These are phyloP conservation scores for Nicotiana obtusifolia DNA, from an alignment of 257 asterid genomes.

Conservation along the genomic window DNA sequence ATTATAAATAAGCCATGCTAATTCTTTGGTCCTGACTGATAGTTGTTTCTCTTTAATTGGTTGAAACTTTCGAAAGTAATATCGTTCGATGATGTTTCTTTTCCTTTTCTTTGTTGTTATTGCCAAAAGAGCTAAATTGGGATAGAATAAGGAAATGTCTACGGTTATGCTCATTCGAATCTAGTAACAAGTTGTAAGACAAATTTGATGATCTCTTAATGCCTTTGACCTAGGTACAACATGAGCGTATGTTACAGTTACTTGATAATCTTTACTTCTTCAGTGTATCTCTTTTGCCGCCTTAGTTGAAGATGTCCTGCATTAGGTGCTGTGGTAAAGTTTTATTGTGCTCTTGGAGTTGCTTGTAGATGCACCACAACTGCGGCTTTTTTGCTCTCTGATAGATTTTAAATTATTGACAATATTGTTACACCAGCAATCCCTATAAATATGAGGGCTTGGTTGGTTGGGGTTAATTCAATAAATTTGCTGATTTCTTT, in stretches of 20 bases:
- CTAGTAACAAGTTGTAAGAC: too few species aligned
- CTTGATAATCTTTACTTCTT: not conserved
- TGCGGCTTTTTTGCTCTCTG: not conserved
- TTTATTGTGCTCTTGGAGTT: not conserved
- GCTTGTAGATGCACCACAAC: not conserved
- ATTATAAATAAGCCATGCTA: too few species aligned
- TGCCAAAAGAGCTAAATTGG: not conserved
- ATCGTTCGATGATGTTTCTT: not conserved
- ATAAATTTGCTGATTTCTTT: not conserved
- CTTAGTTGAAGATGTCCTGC: not conserved
- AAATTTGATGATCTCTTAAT: not conserved
- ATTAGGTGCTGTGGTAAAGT: not conserved
- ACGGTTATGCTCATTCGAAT: too few species aligned
- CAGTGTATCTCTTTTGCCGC: not conserved
- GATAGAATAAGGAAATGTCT: not conserved
- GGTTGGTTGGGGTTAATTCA: not conserved
- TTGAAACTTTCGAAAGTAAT: slow-evolving; percentile 1
- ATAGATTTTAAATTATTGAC: not conserved
- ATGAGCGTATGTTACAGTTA: not conserved
- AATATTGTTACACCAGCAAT: not conserved
- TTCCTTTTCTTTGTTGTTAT: not conserved
- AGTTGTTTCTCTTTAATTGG: not conserved
- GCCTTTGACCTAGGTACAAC: not conserved
- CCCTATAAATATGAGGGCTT: not conserved
- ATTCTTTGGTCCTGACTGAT: not conserved